Conservation (phyloP, 306 rosid genomes). For the Dryas octopetala region DNA sequence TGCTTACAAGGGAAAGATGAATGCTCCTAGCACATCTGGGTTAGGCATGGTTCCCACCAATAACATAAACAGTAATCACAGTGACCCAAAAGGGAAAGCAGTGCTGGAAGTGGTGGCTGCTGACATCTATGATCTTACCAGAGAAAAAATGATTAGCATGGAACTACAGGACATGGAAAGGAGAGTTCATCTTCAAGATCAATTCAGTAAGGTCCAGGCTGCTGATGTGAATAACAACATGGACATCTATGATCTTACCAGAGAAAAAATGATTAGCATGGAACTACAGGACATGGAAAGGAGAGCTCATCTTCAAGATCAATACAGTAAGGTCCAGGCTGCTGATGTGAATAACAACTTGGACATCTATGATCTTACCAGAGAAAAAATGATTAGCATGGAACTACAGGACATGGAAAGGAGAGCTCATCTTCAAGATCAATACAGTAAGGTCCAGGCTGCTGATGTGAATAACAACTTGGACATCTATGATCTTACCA, state of each 20-base stretch:
- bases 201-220: not conserved
- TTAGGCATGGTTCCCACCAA: not conserved
- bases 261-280: not conserved
- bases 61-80: not conserved
- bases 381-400: too few relatives aligned
- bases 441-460: too few relatives aligned
- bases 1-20: conserved; percentile 15
- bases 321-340: conserved; percentile 1
- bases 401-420: too few relatives aligned
- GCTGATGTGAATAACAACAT: not conserved
- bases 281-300: not conserved
- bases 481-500: too few relatives aligned
- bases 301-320: not conserved
- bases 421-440: too few relatives aligned
- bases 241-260: not conserved
- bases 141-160: not conserved
- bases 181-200: not conserved
- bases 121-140: not conserved
- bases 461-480: too few relatives aligned
- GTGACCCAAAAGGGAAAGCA: conserved; percentile 7
- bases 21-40: not conserved
- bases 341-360: too few relatives aligned
- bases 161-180: not conserved
- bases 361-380: too few relatives aligned
- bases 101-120: not conserved